Percentiles rank a stretch among this genome's conserved stretches.
Evolutionary conservation across 371 early-diverging fungal genomes (phyloP).

Genomic region (Syncephalastrum racemosum): DNA sequence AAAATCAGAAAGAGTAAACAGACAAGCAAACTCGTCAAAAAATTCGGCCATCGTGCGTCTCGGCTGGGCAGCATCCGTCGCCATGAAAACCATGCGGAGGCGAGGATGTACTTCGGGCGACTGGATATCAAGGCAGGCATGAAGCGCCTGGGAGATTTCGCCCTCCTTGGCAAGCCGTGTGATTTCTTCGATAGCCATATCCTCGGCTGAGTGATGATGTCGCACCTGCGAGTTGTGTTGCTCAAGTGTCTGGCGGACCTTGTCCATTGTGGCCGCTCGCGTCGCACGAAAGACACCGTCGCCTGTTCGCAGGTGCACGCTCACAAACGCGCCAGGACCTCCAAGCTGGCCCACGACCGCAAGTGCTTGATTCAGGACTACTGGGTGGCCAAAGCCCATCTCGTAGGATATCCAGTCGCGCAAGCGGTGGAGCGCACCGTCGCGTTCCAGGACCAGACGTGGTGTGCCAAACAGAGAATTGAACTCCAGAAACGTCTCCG

Average conservation of each 20-base stretch:
- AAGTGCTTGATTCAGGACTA: slow-evolving; percentile 28
- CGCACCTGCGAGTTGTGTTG: slow-evolving; percentile 2
- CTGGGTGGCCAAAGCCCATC: slow-evolving; percentile 35
- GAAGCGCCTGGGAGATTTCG: slow-evolving; percentile 4
- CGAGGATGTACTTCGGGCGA: slow-evolving; percentile 15
- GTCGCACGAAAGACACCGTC: slow-evolving; percentile 41
- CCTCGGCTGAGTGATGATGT: neutral
- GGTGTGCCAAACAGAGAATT: slow-evolving; percentile 44
- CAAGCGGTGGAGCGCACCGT: slow-evolving; percentile 20
- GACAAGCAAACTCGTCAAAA: slow-evolving; percentile 49
- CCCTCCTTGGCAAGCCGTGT: neutral
- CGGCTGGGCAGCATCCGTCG: slow-evolving; percentile 56
- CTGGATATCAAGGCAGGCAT: slow-evolving; percentile 7
- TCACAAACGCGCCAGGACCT: slow-evolving; percentile 39
- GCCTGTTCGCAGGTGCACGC: slow-evolving; percentile 51
- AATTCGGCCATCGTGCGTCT: slow-evolving; percentile 35
- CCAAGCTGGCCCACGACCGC: slow-evolving; percentile 32
- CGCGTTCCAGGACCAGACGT: slow-evolving; percentile 20
- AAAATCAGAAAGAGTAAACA: slow-evolving; percentile 56
- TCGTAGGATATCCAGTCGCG: slow-evolving; percentile 26
- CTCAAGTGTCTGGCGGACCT: slow-evolving; percentile 26
- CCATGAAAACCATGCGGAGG: slow-evolving; percentile 51
- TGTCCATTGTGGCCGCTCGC: slow-evolving; percentile 28
- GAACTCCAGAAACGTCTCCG: slow-evolving; percentile 48
- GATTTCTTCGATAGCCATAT: neutral